Evolutionary conservation across 306 rosid genomes (phyloP).

Genomic region (Canavalia ensiformis): DNA sequence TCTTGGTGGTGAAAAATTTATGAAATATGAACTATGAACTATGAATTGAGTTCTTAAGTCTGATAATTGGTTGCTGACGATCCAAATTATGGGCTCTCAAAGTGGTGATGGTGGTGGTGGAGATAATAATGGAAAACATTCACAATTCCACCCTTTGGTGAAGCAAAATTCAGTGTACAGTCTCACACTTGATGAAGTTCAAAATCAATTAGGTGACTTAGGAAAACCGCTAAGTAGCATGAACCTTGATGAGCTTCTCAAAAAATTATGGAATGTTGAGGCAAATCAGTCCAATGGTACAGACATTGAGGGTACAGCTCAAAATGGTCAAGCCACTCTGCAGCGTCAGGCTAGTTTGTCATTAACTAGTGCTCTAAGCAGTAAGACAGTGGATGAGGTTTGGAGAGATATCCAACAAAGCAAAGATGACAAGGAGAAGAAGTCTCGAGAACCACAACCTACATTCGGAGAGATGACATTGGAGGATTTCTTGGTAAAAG

Average conservation of each 20-base stretch:
- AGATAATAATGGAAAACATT: conserved; percentile 71
- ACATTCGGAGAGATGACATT: conserved; percentile 98
- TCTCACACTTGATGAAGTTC: conserved; percentile 94
- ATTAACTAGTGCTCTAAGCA: conserved; percentile 71
- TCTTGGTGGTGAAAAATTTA: not conserved
- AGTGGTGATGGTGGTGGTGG: conserved; percentile 75
- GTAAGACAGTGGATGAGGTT: conserved; percentile 97
- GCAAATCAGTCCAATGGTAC: conserved; percentile 67
- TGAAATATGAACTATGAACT: not conserved
- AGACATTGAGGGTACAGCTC: conserved; percentile 59
- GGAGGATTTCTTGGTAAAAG: conserved; percentile 95
- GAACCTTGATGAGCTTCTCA: conserved; percentile 98
- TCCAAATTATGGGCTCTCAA: conserved; percentile 86
- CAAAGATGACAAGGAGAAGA: conserved; percentile 63
- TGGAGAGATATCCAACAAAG: conserved; percentile 92
- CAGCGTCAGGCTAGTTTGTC: conserved; percentile 83
- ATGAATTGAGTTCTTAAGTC: conserved; percentile 44
- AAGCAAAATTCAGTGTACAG: conserved; percentile 83
- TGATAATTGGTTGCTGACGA: conserved; percentile 61
- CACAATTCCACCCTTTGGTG: conserved; percentile 68
- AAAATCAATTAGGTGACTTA: conserved; percentile 88
- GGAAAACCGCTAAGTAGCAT: conserved; percentile 94
- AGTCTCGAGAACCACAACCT: conserved; percentile 68
- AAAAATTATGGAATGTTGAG: conserved; percentile 87
- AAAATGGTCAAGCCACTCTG: conserved; percentile 60